These are phyloP conservation scores for Dendryphion nanum DNA, from an alignment of 2,329 filamentous ascomycete genomes.

Conservation along the genomic window DNA sequence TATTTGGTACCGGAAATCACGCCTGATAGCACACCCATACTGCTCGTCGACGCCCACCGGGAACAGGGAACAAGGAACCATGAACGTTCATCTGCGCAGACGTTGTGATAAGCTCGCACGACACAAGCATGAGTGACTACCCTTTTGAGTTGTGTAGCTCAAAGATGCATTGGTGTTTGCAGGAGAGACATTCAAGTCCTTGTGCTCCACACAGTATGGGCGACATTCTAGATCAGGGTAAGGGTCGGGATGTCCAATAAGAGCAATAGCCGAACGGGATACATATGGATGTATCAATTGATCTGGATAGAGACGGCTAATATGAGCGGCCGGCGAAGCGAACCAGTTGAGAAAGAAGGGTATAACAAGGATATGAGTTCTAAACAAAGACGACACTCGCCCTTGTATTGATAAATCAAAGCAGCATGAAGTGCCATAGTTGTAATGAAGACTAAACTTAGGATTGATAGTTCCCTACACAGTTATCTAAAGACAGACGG, in stretches of 20 bases:
- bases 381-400: too few species aligned
- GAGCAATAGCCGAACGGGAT: conserved; percentile 17
- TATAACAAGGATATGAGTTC: too few species aligned
- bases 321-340: conserved; percentile 16
- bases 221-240: conserved; percentile 12
- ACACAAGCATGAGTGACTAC: conserved; percentile 5
- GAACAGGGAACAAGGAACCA: too few species aligned
- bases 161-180: too few species aligned
- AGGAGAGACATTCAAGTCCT: conserved; percentile 16
- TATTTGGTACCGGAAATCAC: conserved; percentile 6
- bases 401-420: too few species aligned
- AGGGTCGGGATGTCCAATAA: conserved; percentile 10
- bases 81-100: conserved; percentile 8
- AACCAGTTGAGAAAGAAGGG: conserved; percentile 15
- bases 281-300: conserved; percentile 9
- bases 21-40: conserved; percentile 1
- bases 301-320: conserved; percentile 27
- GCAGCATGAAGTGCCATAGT: too few species aligned
- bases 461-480: too few species aligned
- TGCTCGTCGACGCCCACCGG: conserved; percentile 12
- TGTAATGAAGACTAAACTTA: too few species aligned
- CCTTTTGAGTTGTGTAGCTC: conserved; percentile 14
- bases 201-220: conserved; percentile 14
- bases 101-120: conserved; percentile 13
- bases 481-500: too few species aligned